These are phyloP conservation scores for Heterobasidion occidentale DNA, from an alignment of 1,284 basidiomycete genomes.

Conservation along the genomic window DNA sequence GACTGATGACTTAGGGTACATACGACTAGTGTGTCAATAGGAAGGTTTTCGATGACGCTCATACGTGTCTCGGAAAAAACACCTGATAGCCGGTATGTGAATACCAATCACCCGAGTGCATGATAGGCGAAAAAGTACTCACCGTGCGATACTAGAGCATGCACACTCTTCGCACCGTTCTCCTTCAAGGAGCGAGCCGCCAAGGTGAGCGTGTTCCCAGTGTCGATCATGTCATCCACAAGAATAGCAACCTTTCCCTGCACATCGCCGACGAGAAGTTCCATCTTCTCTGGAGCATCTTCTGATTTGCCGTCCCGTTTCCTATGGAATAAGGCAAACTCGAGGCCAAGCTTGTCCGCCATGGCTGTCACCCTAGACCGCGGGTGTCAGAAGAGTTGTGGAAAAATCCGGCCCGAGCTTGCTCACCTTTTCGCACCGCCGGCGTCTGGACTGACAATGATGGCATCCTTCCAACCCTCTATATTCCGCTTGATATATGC, in stretches of 20 bases:
- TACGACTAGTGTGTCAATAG: constrained; percentile 85
- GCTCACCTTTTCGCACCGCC: constrained; percentile 94
- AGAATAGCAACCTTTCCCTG: constrained; percentile 89
- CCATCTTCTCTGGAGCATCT: constrained; percentile 73
- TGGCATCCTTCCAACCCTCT: constrained; percentile 80
- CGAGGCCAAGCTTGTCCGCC: constrained; percentile 92
- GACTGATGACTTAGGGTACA: constrained; percentile 20
- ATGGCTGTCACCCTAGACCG: constrained; percentile 78
- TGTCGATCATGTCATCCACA: constrained; percentile 98
- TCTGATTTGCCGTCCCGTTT: constrained; percentile 63
- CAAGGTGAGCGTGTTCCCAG: constrained; percentile 80
- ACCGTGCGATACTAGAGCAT: constrained; percentile 93
- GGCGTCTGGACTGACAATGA: constrained; percentile 96
- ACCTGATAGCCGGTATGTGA: constrained; percentile 37
- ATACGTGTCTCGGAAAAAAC: constrained; percentile 84
- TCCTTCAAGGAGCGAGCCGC: constrained; percentile 83
- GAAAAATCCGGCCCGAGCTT: background rate
- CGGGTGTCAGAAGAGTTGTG: background rate
- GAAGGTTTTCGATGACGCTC: constrained; percentile 68
- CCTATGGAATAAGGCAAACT: constrained; percentile 96
- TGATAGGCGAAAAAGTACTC: constrained; percentile 15
- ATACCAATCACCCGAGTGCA: constrained; percentile 1
- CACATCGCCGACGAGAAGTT: constrained; percentile 96
- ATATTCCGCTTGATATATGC: constrained; percentile 88
- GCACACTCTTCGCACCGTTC: constrained; percentile 83